phyloP scores from a whole-genome alignment of 2,329 filamentous ascomycete genomes.

The Fusarium lyarnte region DNA sequence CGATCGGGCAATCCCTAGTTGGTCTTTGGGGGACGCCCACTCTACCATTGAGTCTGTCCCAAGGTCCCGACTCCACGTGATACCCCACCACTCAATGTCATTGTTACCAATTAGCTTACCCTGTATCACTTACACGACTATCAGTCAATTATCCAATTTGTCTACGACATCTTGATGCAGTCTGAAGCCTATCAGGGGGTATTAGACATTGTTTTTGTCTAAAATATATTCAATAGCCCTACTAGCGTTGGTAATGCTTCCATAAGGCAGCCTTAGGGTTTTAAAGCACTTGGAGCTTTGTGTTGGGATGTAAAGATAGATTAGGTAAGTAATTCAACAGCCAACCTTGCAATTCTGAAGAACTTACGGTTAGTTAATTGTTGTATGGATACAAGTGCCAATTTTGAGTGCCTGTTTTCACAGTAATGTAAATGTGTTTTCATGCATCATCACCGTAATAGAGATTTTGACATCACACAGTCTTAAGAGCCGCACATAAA shows the following conservation, averaged over 20 bases:
- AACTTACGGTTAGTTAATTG: background rate
- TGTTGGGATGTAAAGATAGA: too few species aligned
- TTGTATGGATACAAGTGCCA: fast-evolving
- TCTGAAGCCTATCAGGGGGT: too few species aligned
- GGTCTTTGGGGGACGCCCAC: slow-evolving; percentile 20
- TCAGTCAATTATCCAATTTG: too few species aligned
- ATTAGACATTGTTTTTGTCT: background rate
- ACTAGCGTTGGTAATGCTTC: too few species aligned
- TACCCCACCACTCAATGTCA: slow-evolving; percentile 17
- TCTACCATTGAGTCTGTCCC: slow-evolving; percentile 23
- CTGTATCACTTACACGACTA: slow-evolving; percentile 29
- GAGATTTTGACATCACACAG: background rate
- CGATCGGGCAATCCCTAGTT: slow-evolving; percentile 31
- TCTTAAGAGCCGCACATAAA: background rate
- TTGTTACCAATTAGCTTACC: slow-evolving; percentile 5
- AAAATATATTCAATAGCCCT: background rate
- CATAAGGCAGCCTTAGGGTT: too few species aligned
- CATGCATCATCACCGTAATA: background rate
- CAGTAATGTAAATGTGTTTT: background rate
- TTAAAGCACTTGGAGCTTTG: background rate
- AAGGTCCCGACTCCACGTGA: slow-evolving; percentile 34
- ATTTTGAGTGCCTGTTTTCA: too few species aligned
- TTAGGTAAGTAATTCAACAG: background rate
- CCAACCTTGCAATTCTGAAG: too few species aligned
- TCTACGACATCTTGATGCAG: background rate